Percentiles rank a stretch among this genome's conserved stretches.
phyloP scores from a whole-genome alignment of 495 filamentous ascomycete genomes.

The Collariella sp. region DNA sequence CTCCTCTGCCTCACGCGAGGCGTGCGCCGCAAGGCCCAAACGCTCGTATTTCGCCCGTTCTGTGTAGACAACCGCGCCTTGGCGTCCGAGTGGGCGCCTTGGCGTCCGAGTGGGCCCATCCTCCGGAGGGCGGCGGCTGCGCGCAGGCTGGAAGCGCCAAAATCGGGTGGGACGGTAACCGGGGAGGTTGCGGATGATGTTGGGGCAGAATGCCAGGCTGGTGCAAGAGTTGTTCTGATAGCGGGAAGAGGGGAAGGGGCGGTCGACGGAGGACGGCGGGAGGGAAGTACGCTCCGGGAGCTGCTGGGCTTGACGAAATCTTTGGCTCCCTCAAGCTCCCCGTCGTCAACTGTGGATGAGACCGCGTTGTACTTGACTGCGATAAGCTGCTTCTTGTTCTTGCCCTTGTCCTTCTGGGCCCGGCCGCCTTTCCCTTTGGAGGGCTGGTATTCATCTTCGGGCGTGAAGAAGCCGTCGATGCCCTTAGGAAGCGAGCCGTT shows the following conservation, averaged over 20 bases:
- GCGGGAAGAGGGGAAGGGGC: neutral
- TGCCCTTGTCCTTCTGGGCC: neutral
- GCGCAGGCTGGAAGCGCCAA: conserved; percentile 11
- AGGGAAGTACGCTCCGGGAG: neutral
- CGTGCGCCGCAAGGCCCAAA: conserved; percentile 15
- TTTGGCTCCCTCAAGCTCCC: conserved; percentile 21
- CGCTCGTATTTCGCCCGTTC: conserved; percentile 27
- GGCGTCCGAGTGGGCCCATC: conserved; percentile 34
- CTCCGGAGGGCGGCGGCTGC: conserved; percentile 26
- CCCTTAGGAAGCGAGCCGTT: conserved; percentile 54
- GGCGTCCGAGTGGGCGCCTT: too few relatives aligned
- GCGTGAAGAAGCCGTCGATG: conserved; percentile 66
- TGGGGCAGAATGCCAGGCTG: neutral
- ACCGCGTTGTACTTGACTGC: conserved; percentile 19
- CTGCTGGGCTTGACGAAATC: conserved; percentile 8
- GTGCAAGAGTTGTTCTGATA: neutral
- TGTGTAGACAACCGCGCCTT: conserved; percentile 31
- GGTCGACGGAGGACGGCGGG: neutral
- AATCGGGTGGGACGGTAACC: neutral
- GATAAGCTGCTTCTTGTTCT: conserved; percentile 13
- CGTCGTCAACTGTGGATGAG: conserved; percentile 11
- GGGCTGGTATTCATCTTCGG: conserved; percentile 28
- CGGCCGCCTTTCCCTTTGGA: conserved; percentile 38
- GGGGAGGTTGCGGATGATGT: neutral
- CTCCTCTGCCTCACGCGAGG: conserved; percentile 42